Evolutionary conservation across 768 basidiomycete species (phyloP).

Genomic region (Lyophyllum shimeji): DNA sequence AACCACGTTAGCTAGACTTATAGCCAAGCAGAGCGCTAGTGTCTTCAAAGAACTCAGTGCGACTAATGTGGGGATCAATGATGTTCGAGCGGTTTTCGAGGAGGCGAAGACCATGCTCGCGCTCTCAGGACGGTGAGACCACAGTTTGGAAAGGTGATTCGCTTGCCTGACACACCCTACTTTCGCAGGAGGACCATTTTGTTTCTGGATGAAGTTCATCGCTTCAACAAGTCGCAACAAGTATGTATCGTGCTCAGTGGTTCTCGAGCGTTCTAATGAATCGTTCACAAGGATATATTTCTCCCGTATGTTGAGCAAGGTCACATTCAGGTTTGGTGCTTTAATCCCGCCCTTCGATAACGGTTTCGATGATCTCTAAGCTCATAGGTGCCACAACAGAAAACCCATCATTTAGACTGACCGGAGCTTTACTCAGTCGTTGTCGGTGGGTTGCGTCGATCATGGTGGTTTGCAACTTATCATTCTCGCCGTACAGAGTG

Average conservation of each 20-base stretch:
- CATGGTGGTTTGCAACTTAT: neutral
- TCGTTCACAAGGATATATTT: slow-evolving; percentile 60
- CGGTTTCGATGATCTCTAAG: slow-evolving; percentile 24
- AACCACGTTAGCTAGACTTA: slow-evolving; percentile 72
- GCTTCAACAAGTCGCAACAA: slow-evolving; percentile 73
- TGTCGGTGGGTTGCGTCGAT: slow-evolving; percentile 55
- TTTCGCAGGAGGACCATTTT: slow-evolving; percentile 63
- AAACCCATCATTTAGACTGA: slow-evolving; percentile 85
- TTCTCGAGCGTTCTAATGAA: neutral
- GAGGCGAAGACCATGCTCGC: slow-evolving; percentile 68
- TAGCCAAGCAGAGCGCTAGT: slow-evolving; percentile 58
- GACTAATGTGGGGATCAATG: slow-evolving; percentile 65
- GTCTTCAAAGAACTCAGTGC: slow-evolving; percentile 78
- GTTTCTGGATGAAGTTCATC: slow-evolving; percentile 85
- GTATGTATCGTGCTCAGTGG: slow-evolving; percentile 28
- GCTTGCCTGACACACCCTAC: slow-evolving; percentile 4
- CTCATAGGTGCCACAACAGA: slow-evolving; percentile 86
- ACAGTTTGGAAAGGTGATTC: neutral
- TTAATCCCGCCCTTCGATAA: neutral
- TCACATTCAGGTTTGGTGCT: slow-evolving; percentile 53
- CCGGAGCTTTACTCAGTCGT: slow-evolving; percentile 68
- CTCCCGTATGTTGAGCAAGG: slow-evolving; percentile 82
- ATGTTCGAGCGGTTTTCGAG: slow-evolving; percentile 73
- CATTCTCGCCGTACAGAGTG: slow-evolving; percentile 46
- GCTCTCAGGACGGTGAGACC: slow-evolving; percentile 58